Base-by-base conservation (phyloP, 371 early-diverging fungal species). In the Cokeromyces recurvatus region DNA sequence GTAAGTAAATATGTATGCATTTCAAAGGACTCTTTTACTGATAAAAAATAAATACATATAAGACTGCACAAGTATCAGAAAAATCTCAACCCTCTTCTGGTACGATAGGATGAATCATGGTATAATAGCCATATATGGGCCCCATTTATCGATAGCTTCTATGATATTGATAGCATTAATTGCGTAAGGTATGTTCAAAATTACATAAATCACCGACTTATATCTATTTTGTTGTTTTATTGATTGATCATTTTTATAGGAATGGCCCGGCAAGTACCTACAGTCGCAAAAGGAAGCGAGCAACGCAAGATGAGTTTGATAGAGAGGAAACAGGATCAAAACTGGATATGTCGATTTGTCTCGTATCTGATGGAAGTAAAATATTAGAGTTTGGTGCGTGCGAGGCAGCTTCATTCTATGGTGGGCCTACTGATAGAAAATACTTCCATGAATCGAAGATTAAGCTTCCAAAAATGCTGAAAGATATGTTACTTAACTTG, bases 281-380 rank as follows among this genome's bases (percentile, higher is more conserved):
- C 22, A 44, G 45, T 44, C 32, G 22, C 16, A 44, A 22, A 34
- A 34, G 45, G 22, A 44, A 44, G 17, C 32, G 45, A 12, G 21
- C 22, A 12, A 22, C 8, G 5, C 45, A 46, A 46, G 37, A 16
- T 21, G 16, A 12, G 23, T 36, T 24, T 24, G 37, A 46, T 12
- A 46, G 15, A 46, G 24, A 16, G 24, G 22, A 46, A 46, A 37
- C 37, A 14, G 46, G 23, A 16, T 36, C 46, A 36, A 46, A 46
- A 25, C 36, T 37, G 14, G 46, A 44, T 44, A 46, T 46, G 46
- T 46, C 46, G n/a, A 46, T 46, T 46, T 19, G 47, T 46, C 11
- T 46, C 2, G 47, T 46, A 25, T 38, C 38, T 19, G 47, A 29
- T 37, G 47, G 47, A 9, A 16, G 27, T 0, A 46, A 46, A 29